phyloP scores from a whole-genome alignment of 805 yeast species.

The Suhomyces prunicola region DNA sequence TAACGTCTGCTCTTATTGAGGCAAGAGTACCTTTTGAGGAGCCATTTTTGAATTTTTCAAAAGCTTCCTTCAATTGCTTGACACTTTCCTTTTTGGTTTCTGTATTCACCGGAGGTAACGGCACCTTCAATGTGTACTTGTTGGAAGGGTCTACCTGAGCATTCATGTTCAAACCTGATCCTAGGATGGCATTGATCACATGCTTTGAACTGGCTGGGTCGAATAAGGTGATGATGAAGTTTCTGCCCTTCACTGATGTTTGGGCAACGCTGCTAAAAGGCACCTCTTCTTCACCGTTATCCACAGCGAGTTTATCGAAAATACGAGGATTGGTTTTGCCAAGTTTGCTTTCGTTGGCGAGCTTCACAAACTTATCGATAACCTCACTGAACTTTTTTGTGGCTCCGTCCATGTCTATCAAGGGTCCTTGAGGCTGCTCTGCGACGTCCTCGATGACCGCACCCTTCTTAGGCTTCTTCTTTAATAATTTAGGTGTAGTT shows the following conservation, averaged over 20 bases:
- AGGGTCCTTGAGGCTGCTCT: constrained; percentile 8
- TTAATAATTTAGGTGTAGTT: background rate
- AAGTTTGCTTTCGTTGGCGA: constrained; percentile 59
- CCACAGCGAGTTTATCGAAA: constrained; percentile 58
- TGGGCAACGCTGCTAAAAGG: constrained; percentile 67
- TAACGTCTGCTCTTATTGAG: constrained; percentile 44
- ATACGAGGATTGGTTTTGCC: constrained; percentile 68
- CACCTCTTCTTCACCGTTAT: constrained; percentile 41
- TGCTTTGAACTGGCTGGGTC: constrained; percentile 74
- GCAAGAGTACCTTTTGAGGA: constrained; percentile 43
- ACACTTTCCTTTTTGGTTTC: constrained; percentile 58
- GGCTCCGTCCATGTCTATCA: constrained; percentile 35
- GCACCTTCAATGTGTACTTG: constrained; percentile 68
- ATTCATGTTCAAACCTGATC: constrained; percentile 66
- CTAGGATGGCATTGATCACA: constrained; percentile 68
- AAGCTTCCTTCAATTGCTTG: constrained; percentile 61
- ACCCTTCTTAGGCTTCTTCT: background rate
- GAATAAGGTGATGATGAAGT: constrained; percentile 75
- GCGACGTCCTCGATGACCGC: constrained; percentile 5
- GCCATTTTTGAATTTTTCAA: constrained; percentile 58
- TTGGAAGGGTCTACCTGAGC: constrained; percentile 76
- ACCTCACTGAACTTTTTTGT: constrained; percentile 45
- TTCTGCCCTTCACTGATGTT: constrained; percentile 66
- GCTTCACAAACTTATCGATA: constrained; percentile 51
- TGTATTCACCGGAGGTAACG: constrained; percentile 71